Evolutionary conservation across 2,329 filamentous ascomycete genomes (phyloP), one percentile per base, ranked within the genome.

Genomic region (Stemphylium vesicarium): DNA sequence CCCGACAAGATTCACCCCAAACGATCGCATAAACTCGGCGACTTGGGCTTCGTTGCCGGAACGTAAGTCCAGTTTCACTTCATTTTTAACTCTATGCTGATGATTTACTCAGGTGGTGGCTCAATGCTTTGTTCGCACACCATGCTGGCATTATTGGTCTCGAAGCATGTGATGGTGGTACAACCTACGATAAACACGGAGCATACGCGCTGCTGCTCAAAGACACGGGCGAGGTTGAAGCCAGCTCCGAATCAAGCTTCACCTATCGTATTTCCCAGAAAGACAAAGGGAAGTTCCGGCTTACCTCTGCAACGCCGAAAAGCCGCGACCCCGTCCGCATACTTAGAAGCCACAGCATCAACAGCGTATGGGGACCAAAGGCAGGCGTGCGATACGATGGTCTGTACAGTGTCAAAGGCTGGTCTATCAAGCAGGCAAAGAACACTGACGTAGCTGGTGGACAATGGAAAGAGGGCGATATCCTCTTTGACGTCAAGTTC

Each of bases 321-420:
- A 78, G 76, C 16, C 69, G 79, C 24, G 65, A 75, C 31, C 77
- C 77, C 0, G 65, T 82, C 6, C 73, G 80, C 12, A 71, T 82
- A 9, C 67, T 82, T 49, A 73, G 80, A 32, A 76, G 73, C 42
- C 79, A 82, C 56, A 73, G 69, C 8, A 63, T 80, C 50, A 73
- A 71, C 31, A 79, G 77, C 50, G 70, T 79, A 26, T 80, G 76
- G 75, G 74, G 76, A 10, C 80, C 80, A 2, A 75, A 75, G 54
- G 78, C 77, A 43, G 80, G 80, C 0, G 63, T 82, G 6, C 64
- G 80, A 65, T 82, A 81, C 54, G 80, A 82, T 44, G 80, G 80
- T 42, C 54, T 82, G 78, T 69, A 69, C 47, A 54, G 50, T 12
- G 66, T 74, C 35, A 68, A 57, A 9, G 77, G 78, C 20, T 82